Evolutionary conservation across 768 basidiomycete genomes (phyloP), one percentile per base, ranked within the genome.

Genomic region (Phaeotremella skinneri): DNA sequence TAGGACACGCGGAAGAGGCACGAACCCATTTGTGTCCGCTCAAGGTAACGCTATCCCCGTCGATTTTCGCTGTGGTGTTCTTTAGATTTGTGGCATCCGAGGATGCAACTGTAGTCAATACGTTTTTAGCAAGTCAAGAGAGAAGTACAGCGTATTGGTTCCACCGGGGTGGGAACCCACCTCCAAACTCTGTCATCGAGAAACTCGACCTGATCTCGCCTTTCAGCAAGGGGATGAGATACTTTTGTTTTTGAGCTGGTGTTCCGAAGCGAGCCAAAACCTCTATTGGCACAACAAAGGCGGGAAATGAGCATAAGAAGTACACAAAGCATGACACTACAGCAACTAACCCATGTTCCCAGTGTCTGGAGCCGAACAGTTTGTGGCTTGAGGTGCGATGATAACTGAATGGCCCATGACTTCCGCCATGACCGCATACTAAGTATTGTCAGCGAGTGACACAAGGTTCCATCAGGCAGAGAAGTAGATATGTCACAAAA

Each of bases 391-490:
- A 21, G 93, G 85, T 2, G 87, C 90, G 50, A 92, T 78, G 63
- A 86, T 86, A 7, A 88, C 87, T 21, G 83, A 86, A 56, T 90
- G 85, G 3, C 93, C 93, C 65, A 97, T 83, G 43, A 96, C 78
- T 78, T 96, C 94, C n/a, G 92, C 92, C 87, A 97, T 96, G 27
- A 97, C 88, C 37, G 89, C 91, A 75, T 99, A 98, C 91, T 93
- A 55, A 58, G 4, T 49, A 32, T 45, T 39, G 14, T 49, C 29
- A 62, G 47, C 37, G 43, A 31, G 34, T n/a, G n/a, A n/a, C n/a
- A n/a, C n/a, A n/a, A n/a, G n/a, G n/a, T n/a, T n/a, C n/a, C n/a
- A n/a, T n/a, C n/a, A n/a, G n/a, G n/a, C n/a, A n/a, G n/a, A n/a
- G n/a, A n/a, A n/a, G n/a, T n/a, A n/a, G n/a, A n/a, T 1, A 9